These are phyloP conservation scores for Fraxinus ornus DNA, from an alignment of 305 asterid genomes.

Conservation along the genomic window DNA sequence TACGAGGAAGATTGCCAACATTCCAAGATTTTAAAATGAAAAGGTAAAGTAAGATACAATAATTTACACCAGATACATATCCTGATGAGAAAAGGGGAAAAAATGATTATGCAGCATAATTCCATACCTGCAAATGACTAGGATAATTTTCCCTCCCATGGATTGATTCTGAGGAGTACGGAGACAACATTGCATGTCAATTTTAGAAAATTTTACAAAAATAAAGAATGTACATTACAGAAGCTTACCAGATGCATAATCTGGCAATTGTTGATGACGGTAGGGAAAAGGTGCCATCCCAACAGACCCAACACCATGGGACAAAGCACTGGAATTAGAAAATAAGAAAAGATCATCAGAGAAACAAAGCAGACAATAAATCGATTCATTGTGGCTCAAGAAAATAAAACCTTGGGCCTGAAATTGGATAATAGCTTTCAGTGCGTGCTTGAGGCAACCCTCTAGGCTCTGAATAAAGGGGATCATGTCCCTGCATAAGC, in stretches of 20 bases:
- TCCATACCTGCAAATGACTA: constrained; percentile 31
- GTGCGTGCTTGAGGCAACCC: constrained; percentile 34
- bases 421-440: constrained; percentile 39
- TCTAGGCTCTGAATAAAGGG: constrained; percentile 36
- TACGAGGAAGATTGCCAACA: neutral
- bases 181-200: constrained; percentile 11
- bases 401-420: constrained; percentile 44
- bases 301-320: constrained; percentile 14
- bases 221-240: constrained; percentile 2
- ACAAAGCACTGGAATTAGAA: constrained; percentile 36
- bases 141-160: constrained; percentile 29
- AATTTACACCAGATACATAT: neutral
- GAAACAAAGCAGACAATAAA: constrained; percentile 5
- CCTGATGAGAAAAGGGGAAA: neutral
- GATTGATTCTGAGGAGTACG: constrained; percentile 32
- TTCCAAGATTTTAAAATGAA: neutral
- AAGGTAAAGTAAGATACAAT: neutral
- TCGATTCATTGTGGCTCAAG: constrained; percentile 11
- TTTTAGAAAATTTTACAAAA: constrained; percentile 1
- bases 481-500: constrained; percentile 43
- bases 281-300: constrained; percentile 28
- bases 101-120: neutral
- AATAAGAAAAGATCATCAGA: constrained; percentile 11
- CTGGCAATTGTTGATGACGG: constrained; percentile 33
- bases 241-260: constrained; percentile 35